phyloP scores from a whole-genome alignment of 352 stramenopile species.

The Globisporangium recalcitrans region DNA sequence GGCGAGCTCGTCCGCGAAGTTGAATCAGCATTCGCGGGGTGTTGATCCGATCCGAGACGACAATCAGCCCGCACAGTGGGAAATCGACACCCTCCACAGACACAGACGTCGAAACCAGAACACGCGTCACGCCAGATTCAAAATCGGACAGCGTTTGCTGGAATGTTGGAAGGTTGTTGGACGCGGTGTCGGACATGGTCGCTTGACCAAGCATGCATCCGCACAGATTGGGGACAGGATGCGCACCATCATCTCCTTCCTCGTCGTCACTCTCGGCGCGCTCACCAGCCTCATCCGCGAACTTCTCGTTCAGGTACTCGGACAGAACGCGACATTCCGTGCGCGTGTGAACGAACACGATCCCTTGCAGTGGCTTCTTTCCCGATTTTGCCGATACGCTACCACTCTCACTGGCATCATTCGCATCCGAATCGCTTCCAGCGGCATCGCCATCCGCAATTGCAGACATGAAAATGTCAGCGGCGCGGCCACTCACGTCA shows the following conservation, averaged over 20 bases:
- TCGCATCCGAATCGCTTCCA: background rate
- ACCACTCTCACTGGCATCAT: background rate
- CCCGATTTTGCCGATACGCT: background rate
- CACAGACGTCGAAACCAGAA: constrained; percentile 74
- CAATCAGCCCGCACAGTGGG: constrained; percentile 59
- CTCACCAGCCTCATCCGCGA: constrained; percentile 18
- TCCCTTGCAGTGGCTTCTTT: constrained; percentile 43
- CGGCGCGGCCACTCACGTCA: background rate
- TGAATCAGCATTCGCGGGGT: constrained; percentile 67
- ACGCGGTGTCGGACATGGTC: constrained; percentile 45
- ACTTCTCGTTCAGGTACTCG: constrained; percentile 74
- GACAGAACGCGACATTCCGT: constrained; percentile 72
- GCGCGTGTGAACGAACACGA: constrained; percentile 84
- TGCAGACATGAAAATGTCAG: constrained; percentile 8
- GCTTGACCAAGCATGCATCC: constrained; percentile 63
- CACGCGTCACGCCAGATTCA: constrained; percentile 42
- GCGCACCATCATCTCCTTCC: background rate
- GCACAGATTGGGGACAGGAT: constrained; percentile 21
- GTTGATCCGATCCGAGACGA: constrained; percentile 53
- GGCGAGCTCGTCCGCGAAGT: constrained; percentile 61
- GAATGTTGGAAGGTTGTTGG: constrained; percentile 54
- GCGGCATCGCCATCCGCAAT: background rate
- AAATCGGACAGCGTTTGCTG: constrained; percentile 50
- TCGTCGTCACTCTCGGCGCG: constrained; percentile 19
- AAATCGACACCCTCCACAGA: constrained; percentile 81